These are phyloP conservation scores for Globisporangium uncinulatum DNA, from an alignment of 352 stramenopile species.

Conservation along the genomic window DNA sequence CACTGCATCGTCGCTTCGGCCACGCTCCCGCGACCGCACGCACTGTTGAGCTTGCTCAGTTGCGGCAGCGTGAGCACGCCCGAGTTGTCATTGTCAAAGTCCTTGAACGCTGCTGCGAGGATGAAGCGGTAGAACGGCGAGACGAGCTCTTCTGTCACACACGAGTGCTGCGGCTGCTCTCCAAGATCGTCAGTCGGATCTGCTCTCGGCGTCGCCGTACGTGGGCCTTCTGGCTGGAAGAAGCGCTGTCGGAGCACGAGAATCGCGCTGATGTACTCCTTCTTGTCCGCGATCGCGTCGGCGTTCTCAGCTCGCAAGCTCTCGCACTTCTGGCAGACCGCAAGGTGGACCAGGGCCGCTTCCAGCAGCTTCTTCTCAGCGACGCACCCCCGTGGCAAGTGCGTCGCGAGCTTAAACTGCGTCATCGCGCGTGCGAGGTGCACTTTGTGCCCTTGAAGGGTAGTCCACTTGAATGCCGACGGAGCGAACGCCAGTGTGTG, in stretches of 20 bases:
- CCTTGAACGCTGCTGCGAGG: slow-evolving; percentile 40
- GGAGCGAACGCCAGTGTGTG: slow-evolving; percentile 2
- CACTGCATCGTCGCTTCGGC: slow-evolving; percentile 29
- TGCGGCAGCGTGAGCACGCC: slow-evolving; percentile 24
- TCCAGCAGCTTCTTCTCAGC: slow-evolving; percentile 48
- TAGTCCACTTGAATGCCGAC: slow-evolving; percentile 5
- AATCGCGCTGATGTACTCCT: slow-evolving; percentile 43
- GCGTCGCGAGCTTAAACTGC: slow-evolving; percentile 56
- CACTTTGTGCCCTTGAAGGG: slow-evolving; percentile 17
- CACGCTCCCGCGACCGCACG: slow-evolving; percentile 25
- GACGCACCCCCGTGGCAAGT: slow-evolving; percentile 42
- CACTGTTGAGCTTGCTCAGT: slow-evolving; percentile 41
- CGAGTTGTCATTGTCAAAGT: slow-evolving; percentile 29
- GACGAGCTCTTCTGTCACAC: slow-evolving; percentile 23
- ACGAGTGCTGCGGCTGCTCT: slow-evolving; percentile 4
- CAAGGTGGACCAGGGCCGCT: slow-evolving; percentile 30
- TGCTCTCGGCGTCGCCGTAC: not conserved
- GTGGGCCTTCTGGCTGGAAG: slow-evolving; percentile 35
- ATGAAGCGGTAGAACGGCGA: slow-evolving; percentile 67
- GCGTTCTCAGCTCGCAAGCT: not conserved
- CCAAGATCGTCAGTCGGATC: not conserved
- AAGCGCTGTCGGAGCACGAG: slow-evolving; percentile 44
- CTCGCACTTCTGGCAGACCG: slow-evolving; percentile 6
- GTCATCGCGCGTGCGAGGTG: slow-evolving; percentile 29
- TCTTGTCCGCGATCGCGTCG: slow-evolving; percentile 5